Percentiles rank a stretch among this genome's conserved stretches.
Evolutionary conservation across 73 alveolate species (phyloP).

Genomic region (Paramecium primaurelia): DNA sequence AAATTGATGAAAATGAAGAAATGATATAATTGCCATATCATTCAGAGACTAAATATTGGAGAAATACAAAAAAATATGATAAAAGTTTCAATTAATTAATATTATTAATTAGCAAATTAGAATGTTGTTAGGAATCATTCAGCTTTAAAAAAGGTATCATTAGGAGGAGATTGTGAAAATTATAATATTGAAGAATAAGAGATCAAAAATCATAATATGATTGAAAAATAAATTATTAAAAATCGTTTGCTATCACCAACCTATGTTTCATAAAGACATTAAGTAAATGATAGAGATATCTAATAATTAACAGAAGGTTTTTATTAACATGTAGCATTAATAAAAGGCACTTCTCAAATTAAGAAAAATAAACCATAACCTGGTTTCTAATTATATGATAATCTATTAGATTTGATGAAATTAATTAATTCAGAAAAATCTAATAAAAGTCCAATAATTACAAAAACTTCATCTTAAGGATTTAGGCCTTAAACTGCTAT

Average conservation of each 20-base stretch:
- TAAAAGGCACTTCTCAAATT: background rate
- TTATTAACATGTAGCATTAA: background rate
- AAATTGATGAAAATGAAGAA: conserved; percentile 28
- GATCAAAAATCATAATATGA: background rate
- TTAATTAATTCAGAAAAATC: background rate
- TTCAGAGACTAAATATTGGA: conserved; percentile 33
- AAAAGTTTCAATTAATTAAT: background rate
- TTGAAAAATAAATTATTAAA: conserved; percentile 13
- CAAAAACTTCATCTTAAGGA: conserved; percentile 4
- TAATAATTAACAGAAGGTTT: conserved; percentile 23
- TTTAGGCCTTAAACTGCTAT: conserved; percentile 22
- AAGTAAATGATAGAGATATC: background rate
- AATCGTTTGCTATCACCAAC: conserved; percentile 11
- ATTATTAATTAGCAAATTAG: background rate
- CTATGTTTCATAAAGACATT: background rate
- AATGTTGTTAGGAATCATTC: conserved; percentile 39
- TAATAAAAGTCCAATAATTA: background rate
- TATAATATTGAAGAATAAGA: conserved; percentile 2
- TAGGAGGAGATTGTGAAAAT: background rate
- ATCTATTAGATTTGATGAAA: background rate
- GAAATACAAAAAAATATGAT: conserved; percentile 41
- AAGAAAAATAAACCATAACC: background rate
- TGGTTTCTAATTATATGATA: background rate
- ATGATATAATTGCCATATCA: background rate
- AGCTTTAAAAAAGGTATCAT: background rate